These are phyloP conservation scores for Penicillium capsulatum DNA, from an alignment of 2,329 filamentous ascomycete genomes.

Conservation along the genomic window DNA sequence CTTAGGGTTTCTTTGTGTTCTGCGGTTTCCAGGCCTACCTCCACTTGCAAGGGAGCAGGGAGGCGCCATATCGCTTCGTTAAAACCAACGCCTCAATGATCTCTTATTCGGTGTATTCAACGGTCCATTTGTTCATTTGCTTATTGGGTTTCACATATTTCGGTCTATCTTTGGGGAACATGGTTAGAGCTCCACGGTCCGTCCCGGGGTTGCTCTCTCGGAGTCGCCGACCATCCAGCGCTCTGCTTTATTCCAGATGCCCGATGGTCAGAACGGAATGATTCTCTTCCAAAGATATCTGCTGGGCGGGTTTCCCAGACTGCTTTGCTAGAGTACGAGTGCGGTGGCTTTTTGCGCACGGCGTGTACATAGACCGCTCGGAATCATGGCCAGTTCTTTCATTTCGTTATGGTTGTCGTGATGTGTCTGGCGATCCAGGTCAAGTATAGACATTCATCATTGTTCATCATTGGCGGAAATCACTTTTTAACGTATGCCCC, in stretches of 20 bases:
- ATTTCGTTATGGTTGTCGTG: slow-evolving; percentile 7
- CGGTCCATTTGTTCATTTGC: slow-evolving; percentile 16
- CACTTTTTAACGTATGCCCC: slow-evolving; percentile 16
- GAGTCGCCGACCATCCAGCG: too few species aligned
- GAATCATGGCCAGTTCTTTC: slow-evolving; percentile 11
- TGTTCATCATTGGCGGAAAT: slow-evolving; percentile 19
- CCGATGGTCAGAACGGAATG: slow-evolving; percentile 2
- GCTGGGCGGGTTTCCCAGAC: slow-evolving; percentile 19
- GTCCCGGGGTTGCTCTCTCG: too few species aligned
- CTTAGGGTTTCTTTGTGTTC: slow-evolving; percentile 81
- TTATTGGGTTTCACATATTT: slow-evolving; percentile 15
- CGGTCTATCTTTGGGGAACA: slow-evolving; percentile 13
- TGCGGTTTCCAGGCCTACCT: slow-evolving; percentile 85
- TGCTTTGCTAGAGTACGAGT: slow-evolving; percentile 11
- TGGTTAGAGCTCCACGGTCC: too few species aligned
- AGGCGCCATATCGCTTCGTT: slow-evolving; percentile 74
- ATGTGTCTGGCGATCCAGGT: slow-evolving; percentile 6
- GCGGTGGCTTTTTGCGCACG: slow-evolving; percentile 8
- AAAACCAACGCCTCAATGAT: slow-evolving; percentile 17
- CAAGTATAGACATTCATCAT: slow-evolving; percentile 26
- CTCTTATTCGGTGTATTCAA: slow-evolving; percentile 16
- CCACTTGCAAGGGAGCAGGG: slow-evolving; percentile 77
- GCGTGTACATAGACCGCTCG: slow-evolving; percentile 25
- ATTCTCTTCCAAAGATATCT: slow-evolving; percentile 10
- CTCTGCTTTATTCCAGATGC: too few species aligned